These are phyloP conservation scores for Fonsecaea nubica DNA, from an alignment of 2,329 filamentous ascomycete genomes.

Conservation along the genomic window DNA sequence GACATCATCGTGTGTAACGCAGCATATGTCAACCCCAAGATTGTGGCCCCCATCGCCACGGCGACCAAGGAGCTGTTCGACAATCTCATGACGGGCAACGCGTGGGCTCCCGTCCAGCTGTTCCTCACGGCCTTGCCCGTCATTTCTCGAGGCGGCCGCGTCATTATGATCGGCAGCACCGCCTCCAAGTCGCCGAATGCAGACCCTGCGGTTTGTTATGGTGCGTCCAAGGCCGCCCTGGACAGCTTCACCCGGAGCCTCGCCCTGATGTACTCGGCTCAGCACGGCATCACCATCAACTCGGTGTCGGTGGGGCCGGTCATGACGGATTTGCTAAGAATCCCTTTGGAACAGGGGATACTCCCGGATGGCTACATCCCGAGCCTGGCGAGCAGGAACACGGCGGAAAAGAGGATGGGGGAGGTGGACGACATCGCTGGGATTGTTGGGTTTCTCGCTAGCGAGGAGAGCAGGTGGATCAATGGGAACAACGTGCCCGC, in stretches of 20 bases:
- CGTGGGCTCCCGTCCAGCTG: conserved; percentile 21
- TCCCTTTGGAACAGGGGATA: conserved; percentile 6
- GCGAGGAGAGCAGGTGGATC: conserved; percentile 24
- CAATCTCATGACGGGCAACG: conserved; percentile 22
- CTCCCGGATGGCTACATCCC: conserved; percentile 5
- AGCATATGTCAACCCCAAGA: conserved; percentile 3
- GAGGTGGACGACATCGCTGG: conserved; percentile 20
- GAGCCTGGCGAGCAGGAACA: conserved; percentile 5
- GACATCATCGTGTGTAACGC: conserved; percentile 26
- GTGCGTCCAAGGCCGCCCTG: conserved; percentile 21
- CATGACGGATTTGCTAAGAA: conserved; percentile 12
- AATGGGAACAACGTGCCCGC: conserved; percentile 22
- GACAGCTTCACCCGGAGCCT: conserved; percentile 20
- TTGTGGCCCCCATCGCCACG: neutral
- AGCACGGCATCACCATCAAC: conserved; percentile 26
- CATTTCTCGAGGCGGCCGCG: conserved; percentile 17
- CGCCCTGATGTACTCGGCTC: conserved; percentile 11
- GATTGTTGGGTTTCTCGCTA: conserved; percentile 20
- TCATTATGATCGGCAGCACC: conserved; percentile 18
- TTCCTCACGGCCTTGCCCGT: conserved; percentile 13
- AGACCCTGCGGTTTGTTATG: conserved; percentile 19
- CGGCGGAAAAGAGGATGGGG: conserved; percentile 11
- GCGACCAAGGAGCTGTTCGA: conserved; percentile 17
- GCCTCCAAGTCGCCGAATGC: conserved; percentile 9
- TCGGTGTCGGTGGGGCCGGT: conserved; percentile 16